phyloP scores from a whole-genome alignment of 2,329 filamentous ascomycete genomes.

The Phialocephala sp. region DNA sequence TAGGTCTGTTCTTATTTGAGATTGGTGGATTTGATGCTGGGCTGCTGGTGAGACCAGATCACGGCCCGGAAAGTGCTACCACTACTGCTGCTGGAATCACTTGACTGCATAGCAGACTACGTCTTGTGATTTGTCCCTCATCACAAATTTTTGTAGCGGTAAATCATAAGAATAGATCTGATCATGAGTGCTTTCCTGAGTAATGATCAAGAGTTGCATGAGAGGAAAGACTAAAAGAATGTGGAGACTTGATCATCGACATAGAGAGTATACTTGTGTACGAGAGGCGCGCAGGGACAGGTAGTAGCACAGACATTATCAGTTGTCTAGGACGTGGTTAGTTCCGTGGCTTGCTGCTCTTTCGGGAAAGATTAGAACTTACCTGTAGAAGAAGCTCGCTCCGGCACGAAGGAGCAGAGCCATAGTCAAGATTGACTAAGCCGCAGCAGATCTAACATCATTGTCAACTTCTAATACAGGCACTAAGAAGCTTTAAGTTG shows the following conservation, averaged over 20 bases:
- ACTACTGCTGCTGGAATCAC: neutral
- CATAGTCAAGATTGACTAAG: neutral
- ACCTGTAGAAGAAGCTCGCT: conserved; percentile 7
- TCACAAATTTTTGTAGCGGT: no score
- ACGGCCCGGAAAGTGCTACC: neutral
- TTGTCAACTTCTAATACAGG: neutral
- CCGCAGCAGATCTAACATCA: neutral
- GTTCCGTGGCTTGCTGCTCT: neutral
- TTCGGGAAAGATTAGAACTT: neutral
- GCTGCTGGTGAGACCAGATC: neutral
- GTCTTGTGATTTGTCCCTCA: no score
- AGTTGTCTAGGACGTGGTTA: neutral
- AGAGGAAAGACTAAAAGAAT: neutral
- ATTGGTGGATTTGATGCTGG: neutral
- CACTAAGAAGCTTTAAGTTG: neutral
- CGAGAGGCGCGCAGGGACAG: neutral
- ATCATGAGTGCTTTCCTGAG: neutral
- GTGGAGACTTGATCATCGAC: neutral
- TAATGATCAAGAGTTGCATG: neutral
- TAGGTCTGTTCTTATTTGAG: neutral
- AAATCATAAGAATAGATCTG: neutral
- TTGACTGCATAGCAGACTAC: neutral
- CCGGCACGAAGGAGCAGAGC: neutral
- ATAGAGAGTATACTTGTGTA: neutral
- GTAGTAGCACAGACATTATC: neutral